A percentile compares a stretch with the other conserved stretches of the same genome.
phyloP scores from a whole-genome alignment of 345 rosid genomes.

The Passiflora organensis region DNA sequence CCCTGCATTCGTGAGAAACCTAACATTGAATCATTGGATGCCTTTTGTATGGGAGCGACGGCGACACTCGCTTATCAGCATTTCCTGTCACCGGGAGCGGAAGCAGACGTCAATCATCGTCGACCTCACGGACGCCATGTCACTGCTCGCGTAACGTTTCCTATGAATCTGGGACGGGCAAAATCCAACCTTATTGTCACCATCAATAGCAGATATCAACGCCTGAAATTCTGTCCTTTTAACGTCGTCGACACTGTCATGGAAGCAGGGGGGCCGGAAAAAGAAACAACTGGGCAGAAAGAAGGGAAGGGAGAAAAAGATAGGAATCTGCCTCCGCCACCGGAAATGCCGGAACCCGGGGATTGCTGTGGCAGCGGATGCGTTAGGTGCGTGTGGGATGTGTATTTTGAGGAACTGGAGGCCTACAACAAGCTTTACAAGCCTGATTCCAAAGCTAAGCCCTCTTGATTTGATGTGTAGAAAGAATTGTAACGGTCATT shows the following conservation, averaged over 20 bases:
- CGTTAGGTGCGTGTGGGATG: conserved; percentile 93
- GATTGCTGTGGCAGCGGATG: conserved; percentile 98
- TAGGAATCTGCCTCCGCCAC: conserved; percentile 39
- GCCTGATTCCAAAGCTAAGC: conserved; percentile 11
- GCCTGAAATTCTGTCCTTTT: neutral
- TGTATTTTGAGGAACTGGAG: conserved; percentile 83
- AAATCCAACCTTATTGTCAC: neutral
- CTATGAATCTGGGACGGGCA: neutral
- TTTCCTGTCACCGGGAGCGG: too few species aligned
- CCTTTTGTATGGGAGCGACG: too few species aligned
- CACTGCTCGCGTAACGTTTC: too few species aligned
- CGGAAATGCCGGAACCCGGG: conserved; percentile 90
- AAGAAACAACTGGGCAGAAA: neutral
- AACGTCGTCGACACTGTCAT: conserved; percentile 1
- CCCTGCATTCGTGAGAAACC: too few species aligned
- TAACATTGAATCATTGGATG: too few species aligned
- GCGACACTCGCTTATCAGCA: too few species aligned
- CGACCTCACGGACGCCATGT: too few species aligned
- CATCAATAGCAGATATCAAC: neutral
- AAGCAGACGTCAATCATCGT: too few species aligned
- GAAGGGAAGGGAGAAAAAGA: conserved; percentile 5
- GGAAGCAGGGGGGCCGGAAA: conserved; percentile 8
- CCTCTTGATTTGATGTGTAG: neutral
- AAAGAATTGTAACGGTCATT: neutral
- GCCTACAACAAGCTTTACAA: conserved; percentile 48